These are phyloP conservation scores for Quercus engelmannii DNA, from an alignment of 306 rosid species.

Conservation along the genomic window DNA sequence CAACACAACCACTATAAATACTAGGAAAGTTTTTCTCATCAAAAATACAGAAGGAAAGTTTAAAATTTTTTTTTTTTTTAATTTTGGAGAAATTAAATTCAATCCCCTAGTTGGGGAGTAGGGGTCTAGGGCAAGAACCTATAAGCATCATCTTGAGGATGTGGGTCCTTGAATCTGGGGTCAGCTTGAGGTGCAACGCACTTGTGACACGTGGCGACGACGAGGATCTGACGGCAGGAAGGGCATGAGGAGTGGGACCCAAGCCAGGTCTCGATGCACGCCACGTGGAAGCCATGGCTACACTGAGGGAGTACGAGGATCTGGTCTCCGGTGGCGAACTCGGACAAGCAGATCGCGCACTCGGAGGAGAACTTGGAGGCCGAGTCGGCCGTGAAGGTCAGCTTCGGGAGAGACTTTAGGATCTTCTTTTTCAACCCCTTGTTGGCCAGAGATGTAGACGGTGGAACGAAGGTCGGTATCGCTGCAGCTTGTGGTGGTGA, in stretches of 20 bases:
- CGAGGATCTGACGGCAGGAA: slow-evolving; percentile 76
- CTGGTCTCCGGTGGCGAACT: slow-evolving; percentile 64
- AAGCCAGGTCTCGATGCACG: slow-evolving; percentile 84
- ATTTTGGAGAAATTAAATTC: too few species aligned
- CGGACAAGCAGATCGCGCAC: slow-evolving; percentile 70
- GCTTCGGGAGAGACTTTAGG: slow-evolving; percentile 67
- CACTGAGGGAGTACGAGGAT: slow-evolving; percentile 81
- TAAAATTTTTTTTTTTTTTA: too few species aligned
- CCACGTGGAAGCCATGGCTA: slow-evolving; percentile 66
- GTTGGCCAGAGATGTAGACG: slow-evolving; percentile 38
- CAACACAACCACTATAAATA: too few species aligned
- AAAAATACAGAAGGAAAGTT: too few species aligned
- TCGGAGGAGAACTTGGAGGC: slow-evolving; percentile 50
- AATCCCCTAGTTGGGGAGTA: not conserved
- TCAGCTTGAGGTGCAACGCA: slow-evolving; percentile 58
- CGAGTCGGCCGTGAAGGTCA: slow-evolving; percentile 50
- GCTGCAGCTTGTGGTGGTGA: not conserved
- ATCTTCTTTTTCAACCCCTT: slow-evolving; percentile 76
- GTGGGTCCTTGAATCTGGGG: slow-evolving; percentile 42
- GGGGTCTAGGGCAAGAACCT: slow-evolving; percentile 53
- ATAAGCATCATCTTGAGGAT: slow-evolving; percentile 38
- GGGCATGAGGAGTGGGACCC: slow-evolving; percentile 77
- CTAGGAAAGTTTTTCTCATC: too few species aligned
- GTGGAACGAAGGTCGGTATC: not conserved
- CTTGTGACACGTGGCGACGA: slow-evolving; percentile 50